Evolutionary conservation across 768 basidiomycete species (phyloP).

Genomic region (Lactifluus hygrophoroides): DNA sequence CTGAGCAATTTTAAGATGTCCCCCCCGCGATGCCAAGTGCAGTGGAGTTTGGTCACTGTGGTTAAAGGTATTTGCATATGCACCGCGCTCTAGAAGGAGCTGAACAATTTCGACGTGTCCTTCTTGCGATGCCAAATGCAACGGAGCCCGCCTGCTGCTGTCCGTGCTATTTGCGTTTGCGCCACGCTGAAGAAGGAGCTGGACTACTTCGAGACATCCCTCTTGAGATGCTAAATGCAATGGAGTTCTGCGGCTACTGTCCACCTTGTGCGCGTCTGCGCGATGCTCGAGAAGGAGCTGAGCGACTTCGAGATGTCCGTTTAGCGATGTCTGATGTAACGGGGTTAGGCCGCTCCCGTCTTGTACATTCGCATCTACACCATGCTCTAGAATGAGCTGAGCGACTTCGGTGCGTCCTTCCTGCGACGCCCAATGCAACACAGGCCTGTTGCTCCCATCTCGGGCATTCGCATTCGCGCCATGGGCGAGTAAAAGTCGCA

Average conservation of each 20-base stretch:
- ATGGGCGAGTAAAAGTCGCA: not conserved
- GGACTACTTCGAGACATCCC: not conserved
- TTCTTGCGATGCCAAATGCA: not conserved
- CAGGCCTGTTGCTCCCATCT: not conserved
- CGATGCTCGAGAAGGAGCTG: not conserved
- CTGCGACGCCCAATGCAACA: not conserved
- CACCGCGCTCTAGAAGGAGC: not conserved
- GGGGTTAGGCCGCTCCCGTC: not conserved
- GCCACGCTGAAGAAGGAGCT: not conserved
- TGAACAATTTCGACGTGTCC: not conserved
- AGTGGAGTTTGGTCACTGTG: not conserved
- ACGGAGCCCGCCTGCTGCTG: not conserved
- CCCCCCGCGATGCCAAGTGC: not conserved
- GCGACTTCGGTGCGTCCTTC: not conserved
- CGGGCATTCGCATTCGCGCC: not conserved
- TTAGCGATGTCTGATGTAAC: not conserved
- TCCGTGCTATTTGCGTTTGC: not conserved
- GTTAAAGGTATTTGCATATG: not conserved
- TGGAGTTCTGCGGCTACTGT: not conserved
- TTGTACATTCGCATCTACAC: not conserved
- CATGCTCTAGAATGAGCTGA: not conserved
- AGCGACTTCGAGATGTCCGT: not conserved
- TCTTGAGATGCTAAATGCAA: not conserved
- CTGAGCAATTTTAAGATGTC: not conserved
- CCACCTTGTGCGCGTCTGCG: not conserved